Conservation (phyloP, 192 early-diverging fungal genomes). For the Mortierella alpina region DNA sequence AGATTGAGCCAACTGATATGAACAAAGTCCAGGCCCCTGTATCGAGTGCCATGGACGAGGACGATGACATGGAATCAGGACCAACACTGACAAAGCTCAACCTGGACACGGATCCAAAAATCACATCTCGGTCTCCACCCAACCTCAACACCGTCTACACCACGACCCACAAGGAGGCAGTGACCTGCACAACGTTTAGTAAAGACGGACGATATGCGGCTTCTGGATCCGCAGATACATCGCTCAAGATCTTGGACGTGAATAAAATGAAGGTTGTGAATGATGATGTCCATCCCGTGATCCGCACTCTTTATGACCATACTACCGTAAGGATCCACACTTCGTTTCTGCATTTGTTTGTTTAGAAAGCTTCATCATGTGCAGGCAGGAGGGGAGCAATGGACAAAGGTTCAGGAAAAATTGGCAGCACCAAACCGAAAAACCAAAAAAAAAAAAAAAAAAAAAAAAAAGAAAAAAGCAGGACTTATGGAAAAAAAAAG, state of each 20-base stretch:
- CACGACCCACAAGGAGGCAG: conserved; percentile 81
- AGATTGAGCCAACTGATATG: conserved; percentile 51
- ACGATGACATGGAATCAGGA: conserved; percentile 38
- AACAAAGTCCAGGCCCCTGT: conserved; percentile 12
- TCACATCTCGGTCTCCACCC: conserved; percentile 51
- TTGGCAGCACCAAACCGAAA: background rate
- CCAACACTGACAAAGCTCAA: conserved; percentile 50
- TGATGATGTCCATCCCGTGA: conserved; percentile 86
- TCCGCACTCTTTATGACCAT: conserved; percentile 93
- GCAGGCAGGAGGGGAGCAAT: background rate
- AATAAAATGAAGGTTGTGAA: conserved; percentile 77
- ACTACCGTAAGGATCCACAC: conserved; percentile 54
- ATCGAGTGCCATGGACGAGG: conserved; percentile 26
- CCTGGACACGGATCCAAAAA: conserved; percentile 53
- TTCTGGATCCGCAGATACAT: conserved; percentile 88
- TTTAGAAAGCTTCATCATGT: background rate
- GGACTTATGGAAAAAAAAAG: background rate
- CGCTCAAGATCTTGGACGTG: conserved; percentile 92
- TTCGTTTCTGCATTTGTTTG: background rate
- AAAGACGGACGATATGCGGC: conserved; percentile 84
- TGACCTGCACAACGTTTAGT: conserved; percentile 73
- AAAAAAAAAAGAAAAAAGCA: background rate
- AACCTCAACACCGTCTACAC: conserved; percentile 76
- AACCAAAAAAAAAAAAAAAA: background rate
- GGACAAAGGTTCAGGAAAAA: background rate